phyloP scores from a whole-genome alignment of 1,284 basidiomycete species.

The Gomphus sp. region DNA sequence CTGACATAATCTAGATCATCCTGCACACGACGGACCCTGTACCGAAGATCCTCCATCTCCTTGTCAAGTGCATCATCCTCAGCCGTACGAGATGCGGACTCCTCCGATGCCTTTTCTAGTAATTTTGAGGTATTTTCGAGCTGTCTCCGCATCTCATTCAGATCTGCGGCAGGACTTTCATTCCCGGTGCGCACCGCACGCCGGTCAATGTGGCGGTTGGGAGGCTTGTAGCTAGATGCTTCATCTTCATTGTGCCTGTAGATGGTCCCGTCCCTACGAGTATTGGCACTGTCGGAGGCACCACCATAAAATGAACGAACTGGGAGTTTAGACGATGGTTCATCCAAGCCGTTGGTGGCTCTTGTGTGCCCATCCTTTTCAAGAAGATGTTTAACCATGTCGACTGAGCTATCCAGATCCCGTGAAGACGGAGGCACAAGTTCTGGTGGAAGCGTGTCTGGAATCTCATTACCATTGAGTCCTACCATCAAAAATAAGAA shows the following conservation, averaged over 20 bases:
- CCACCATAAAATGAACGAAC: slow-evolving; percentile 62
- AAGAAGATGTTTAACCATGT: slow-evolving; percentile 85
- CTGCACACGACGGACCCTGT: slow-evolving; percentile 80
- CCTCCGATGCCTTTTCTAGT: slow-evolving; percentile 68
- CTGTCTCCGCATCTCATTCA: slow-evolving; percentile 83
- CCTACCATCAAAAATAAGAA: slow-evolving; percentile 35
- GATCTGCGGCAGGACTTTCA: slow-evolving; percentile 62
- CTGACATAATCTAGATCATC: slow-evolving; percentile 91
- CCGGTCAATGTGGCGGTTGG: slow-evolving; percentile 83
- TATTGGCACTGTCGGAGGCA: slow-evolving; percentile 42
- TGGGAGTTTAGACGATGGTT: slow-evolving; percentile 51
- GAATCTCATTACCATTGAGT: slow-evolving; percentile 88
- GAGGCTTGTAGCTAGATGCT: slow-evolving; percentile 74
- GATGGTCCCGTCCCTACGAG: slow-evolving; percentile 81
- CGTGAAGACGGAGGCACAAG: slow-evolving; percentile 88
- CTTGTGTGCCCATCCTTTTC: slow-evolving; percentile 71
- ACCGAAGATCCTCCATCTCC: slow-evolving; percentile 84
- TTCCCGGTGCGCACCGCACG: slow-evolving; percentile 69
- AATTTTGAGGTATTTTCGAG: slow-evolving; percentile 76
- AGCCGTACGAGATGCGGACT: slow-evolving; percentile 48
- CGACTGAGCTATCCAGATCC: slow-evolving; percentile 87
- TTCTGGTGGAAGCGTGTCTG: slow-evolving; percentile 80
- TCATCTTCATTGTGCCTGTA: slow-evolving; percentile 75
- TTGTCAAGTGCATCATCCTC: slow-evolving; percentile 87
- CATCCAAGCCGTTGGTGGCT: slow-evolving; percentile 40